phyloP scores from a whole-genome alignment of 805 yeast species.

The Millerozyma miso region DNA sequence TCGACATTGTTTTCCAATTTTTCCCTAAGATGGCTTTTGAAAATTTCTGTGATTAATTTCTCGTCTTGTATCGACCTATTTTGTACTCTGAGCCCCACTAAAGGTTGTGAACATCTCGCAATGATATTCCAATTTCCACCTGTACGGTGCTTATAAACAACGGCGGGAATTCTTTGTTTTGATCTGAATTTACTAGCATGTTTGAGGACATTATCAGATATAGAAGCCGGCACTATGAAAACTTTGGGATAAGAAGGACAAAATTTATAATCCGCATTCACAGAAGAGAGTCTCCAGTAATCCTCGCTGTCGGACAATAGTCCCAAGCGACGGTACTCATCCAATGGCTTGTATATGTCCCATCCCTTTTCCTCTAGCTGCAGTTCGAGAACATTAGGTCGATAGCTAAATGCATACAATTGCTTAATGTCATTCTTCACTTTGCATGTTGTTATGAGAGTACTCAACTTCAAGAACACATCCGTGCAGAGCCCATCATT shows the following conservation, averaged over 20 bases:
- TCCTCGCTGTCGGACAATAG: constrained; percentile 25
- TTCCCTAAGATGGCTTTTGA: constrained; percentile 49
- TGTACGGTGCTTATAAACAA: constrained; percentile 65
- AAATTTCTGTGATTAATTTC: constrained; percentile 68
- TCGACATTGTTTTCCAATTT: constrained; percentile 14
- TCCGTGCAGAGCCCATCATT: constrained; percentile 58
- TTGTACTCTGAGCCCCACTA: constrained; percentile 79
- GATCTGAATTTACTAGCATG: constrained; percentile 87
- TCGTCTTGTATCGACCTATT: constrained; percentile 91
- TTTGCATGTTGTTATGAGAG: constrained; percentile 54
- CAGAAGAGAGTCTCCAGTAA: constrained; percentile 66
- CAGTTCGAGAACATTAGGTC: constrained; percentile 67
- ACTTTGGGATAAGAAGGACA: constrained; percentile 72
- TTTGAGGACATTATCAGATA: constrained; percentile 76
- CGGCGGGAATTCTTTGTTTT: constrained; percentile 76
- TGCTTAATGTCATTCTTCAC: constrained; percentile 36
- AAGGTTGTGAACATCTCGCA: constrained; percentile 87
- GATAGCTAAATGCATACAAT: constrained; percentile 79
- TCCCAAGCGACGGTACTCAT: constrained; percentile 77
- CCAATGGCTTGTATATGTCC: constrained; percentile 56
- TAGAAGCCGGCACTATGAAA: constrained; percentile 66
- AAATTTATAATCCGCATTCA: constrained; percentile 63
- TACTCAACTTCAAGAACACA: constrained; percentile 68
- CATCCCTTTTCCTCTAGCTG: constrained; percentile 55
- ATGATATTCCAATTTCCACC: constrained; percentile 67